These are phyloP conservation scores for Petunia secreta DNA, from an alignment of 257 asterid species.

Conservation along the genomic window DNA sequence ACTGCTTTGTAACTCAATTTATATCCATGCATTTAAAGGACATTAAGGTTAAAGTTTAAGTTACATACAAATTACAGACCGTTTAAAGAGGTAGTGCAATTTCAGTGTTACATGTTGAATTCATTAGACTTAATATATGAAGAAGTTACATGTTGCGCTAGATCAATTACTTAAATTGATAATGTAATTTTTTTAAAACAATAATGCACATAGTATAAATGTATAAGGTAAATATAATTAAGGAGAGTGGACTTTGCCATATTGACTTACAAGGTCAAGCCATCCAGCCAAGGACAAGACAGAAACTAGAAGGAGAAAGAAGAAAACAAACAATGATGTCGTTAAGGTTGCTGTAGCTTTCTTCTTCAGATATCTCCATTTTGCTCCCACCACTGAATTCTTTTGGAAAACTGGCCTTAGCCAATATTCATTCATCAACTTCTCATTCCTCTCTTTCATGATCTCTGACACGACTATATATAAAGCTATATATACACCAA, in stretches of 20 bases:
- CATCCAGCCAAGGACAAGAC: slow-evolving; percentile 38
- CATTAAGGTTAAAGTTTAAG: background rate
- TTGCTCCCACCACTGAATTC: slow-evolving; percentile 25
- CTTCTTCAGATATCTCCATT: slow-evolving; percentile 39
- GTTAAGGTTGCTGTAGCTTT: slow-evolving; percentile 23
- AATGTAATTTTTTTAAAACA: too few relatives aligned
- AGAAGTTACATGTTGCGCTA: too few relatives aligned
- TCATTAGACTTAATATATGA: too few relatives aligned
- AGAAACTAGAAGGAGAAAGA: slow-evolving; percentile 41
- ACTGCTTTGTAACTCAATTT: too few relatives aligned
- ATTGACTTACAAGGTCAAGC: slow-evolving; percentile 48
- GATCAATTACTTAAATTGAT: too few relatives aligned
- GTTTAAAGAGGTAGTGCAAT: too few relatives aligned
- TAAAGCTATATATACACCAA: background rate
- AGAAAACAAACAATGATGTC: slow-evolving; percentile 30
- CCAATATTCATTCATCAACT: slow-evolving; percentile 54
- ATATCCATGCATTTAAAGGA: background rate
- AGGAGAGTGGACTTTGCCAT: background rate
- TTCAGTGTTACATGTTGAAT: too few relatives aligned
- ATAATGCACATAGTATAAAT: too few relatives aligned
- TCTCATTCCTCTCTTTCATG: slow-evolving; percentile 51
- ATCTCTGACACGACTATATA: background rate
- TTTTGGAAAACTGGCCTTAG: slow-evolving; percentile 53
- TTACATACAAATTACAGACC: too few relatives aligned
- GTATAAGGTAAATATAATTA: background rate